A percentile compares a stretch with the other conserved stretches of the same genome.
These are phyloP conservation scores for Rhamnella rubrinervis DNA, from an alignment of 331 rosid species.

Conservation along the genomic window DNA sequence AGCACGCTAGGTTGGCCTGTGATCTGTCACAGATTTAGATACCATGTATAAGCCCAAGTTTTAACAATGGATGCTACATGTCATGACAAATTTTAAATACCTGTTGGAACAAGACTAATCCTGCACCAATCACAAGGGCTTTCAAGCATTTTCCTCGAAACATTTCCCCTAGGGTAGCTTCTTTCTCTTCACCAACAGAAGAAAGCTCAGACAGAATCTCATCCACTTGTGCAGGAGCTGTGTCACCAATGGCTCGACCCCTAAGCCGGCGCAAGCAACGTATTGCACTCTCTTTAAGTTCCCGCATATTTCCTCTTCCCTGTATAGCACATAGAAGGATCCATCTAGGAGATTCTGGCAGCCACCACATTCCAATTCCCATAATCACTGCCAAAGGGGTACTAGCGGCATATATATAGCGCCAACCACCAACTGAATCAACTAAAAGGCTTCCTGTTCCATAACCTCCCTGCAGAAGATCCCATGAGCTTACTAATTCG, in stretches of 20 bases:
- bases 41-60: constrained; percentile 30
- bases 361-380: constrained; percentile 95
- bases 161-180: constrained; percentile 57
- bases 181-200: constrained; percentile 64
- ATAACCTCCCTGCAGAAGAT: constrained; percentile 71
- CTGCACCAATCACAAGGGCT: constrained; percentile 73
- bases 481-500: constrained; percentile 5
- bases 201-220: constrained; percentile 81
- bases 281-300: constrained; percentile 50
- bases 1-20: constrained; percentile 99
- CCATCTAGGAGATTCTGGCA: constrained; percentile 94
- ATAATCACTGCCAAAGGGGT: constrained; percentile 64
- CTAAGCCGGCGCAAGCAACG: constrained; percentile 55
- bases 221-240: constrained; percentile 69
- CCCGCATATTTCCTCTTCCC: constrained; percentile 56
- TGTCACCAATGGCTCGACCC: constrained; percentile 53
- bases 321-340: constrained; percentile 76
- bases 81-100: constrained; percentile 38
- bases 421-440: constrained; percentile 73
- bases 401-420: constrained; percentile 76
- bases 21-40: constrained; percentile 55
- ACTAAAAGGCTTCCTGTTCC: constrained; percentile 85
- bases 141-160: constrained; percentile 77
- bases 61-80: constrained; percentile 15
- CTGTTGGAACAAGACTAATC: constrained; percentile 97